Evolutionary conservation across 768 basidiomycete species (phyloP), one percentile per base, ranked within the genome.

Genomic region (Termitomyces sp.): DNA sequence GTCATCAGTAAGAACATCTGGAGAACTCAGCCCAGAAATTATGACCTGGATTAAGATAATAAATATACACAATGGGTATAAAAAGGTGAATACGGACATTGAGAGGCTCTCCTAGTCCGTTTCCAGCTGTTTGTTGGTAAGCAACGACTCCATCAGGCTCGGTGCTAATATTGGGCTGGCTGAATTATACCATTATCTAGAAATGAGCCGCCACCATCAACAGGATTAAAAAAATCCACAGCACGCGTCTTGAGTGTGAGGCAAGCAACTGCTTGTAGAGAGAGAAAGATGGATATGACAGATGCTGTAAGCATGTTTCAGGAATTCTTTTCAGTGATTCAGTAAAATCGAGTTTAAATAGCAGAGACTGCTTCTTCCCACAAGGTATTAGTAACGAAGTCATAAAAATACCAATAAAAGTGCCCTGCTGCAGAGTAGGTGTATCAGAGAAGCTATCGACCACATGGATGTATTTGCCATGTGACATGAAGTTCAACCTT

Each of bases 21-120:
- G 70, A 8, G 84, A 85, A 63, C 86, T 88, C 42, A 77, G 62
- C 0, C 80, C 85, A 2, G 87, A 89, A 55, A 89, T 79, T 60
- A 90, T 87, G 46, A 88, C 74, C 77, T 79, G 32, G 10, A 52
- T n/a, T 32, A 37, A 31, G 27, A 18, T 13, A 6, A 46, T 26
- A 27, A 55, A 39, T 37, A 29, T 26, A 14, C 32, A 10, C n/a
- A 20, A 43, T 14, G 59, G 41, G 46, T 10, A 77, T 80, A 27
- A n/a, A 27, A 48, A 14, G 20, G 16, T 68, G 72, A 7, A 78
- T 22, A 81, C 85, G 76, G 59, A 79, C 77, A 63, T 92, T 91
- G 37, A 92, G 72, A n/a, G 90, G 92, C 69, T 94, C 92, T 29
- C 90, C 90, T 7, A 61, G 61, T 14, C 70, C 70, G 37, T 60